Percentiles rank a stretch among this genome's conserved stretches.
Conservation (phyloP, 2,329 filamentous ascomycete genomes). For the Aspergillus ustus region DNA sequence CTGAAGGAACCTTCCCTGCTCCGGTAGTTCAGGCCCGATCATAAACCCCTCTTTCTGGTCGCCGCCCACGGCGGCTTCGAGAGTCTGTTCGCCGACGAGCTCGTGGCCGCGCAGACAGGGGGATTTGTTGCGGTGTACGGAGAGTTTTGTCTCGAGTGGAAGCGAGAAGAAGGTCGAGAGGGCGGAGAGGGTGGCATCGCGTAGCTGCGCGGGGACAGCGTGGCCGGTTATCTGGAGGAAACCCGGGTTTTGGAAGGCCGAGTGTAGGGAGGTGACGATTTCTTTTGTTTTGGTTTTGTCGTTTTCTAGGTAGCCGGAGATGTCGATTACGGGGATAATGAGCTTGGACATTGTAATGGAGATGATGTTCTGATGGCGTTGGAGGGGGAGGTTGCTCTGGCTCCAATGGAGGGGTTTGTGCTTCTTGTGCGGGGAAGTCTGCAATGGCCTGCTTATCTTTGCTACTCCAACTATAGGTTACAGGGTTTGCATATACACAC, state of each 20-base stretch:
- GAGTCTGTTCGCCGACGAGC: slow-evolving; percentile 6
- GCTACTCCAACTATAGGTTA: too few relatives aligned
- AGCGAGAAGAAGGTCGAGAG: slow-evolving; percentile 3
- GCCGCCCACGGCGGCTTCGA: neutral
- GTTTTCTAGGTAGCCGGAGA: slow-evolving; percentile 8
- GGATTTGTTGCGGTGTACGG: neutral
- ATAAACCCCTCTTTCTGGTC: slow-evolving; percentile 14
- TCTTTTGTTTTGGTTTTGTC: slow-evolving; percentile 1
- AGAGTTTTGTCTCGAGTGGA: slow-evolving; percentile 1
- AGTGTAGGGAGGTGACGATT: neutral
- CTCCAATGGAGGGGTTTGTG: too few relatives aligned
- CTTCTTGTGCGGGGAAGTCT: too few relatives aligned
- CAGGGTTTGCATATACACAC: too few relatives aligned
- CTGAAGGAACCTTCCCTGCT: slow-evolving; percentile 2
- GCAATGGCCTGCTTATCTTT: too few relatives aligned
- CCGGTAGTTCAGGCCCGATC: slow-evolving; percentile 4
- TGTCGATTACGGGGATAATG: slow-evolving; percentile 7
- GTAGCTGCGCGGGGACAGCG: neutral
- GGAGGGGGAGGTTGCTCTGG: too few relatives aligned
- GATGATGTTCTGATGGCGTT: too few relatives aligned
- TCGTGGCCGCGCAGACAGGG: slow-evolving; percentile 4
- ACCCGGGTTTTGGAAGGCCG: slow-evolving; percentile 6
- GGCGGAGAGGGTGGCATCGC: neutral
- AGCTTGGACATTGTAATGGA: neutral
- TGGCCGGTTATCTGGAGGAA: slow-evolving; percentile 13